Conservation (phyloP, 2,329 filamentous ascomycete genomes). For the Chaetomiaceae sp. region DNA sequence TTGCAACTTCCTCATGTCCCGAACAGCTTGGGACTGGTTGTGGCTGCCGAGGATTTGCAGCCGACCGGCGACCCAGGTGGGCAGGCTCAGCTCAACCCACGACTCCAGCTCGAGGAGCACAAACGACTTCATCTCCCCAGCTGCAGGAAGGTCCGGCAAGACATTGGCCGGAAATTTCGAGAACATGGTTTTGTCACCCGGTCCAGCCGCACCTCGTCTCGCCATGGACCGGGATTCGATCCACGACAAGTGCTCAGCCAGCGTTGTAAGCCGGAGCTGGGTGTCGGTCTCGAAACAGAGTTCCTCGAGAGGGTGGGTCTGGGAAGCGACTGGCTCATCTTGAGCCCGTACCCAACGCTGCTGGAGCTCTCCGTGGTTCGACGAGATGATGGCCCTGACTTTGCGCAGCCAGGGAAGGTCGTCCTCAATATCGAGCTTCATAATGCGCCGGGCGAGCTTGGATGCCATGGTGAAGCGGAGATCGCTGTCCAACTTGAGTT, state of each 20-base stretch:
- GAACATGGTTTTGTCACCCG: constrained; percentile 12
- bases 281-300: constrained; percentile 15
- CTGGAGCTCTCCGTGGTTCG: neutral
- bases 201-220: neutral
- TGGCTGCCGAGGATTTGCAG: neutral
- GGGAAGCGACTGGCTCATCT: neutral
- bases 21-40: neutral
- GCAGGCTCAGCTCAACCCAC: constrained; percentile 17
- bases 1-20: constrained; percentile 1
- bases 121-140: neutral
- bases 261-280: constrained; percentile 3
- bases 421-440: constrained; percentile 13
- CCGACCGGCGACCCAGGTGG: constrained; percentile 5
- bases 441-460: constrained; percentile 19
- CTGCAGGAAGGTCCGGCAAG: neutral
- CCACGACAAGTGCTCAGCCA: constrained; percentile 13
- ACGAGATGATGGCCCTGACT: neutral
- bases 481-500: constrained; percentile 4
- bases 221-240: constrained; percentile 7
- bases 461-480: constrained; percentile 16
- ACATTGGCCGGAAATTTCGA: neutral
- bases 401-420: constrained; percentile 4
- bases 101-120: constrained; percentile 17
- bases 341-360: constrained; percentile 9
- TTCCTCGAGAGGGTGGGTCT: neutral